A percentile compares a stretch with the other conserved stretches of the same genome.
phyloP scores from a whole-genome alignment of 208 protist genomes.

The Phytomonas sp. region DNA sequence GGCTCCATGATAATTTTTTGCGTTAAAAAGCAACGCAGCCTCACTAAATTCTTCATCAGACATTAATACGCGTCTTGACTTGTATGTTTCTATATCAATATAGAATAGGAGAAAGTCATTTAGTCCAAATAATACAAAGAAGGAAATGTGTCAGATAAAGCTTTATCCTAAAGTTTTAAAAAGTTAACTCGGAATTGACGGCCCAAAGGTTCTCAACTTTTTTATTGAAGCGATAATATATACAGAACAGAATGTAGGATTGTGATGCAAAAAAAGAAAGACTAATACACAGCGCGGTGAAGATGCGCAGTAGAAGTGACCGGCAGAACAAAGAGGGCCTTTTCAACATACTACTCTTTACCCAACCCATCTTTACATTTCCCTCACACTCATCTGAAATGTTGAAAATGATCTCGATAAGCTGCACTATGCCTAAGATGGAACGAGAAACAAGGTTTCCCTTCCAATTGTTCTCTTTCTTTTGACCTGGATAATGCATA shows the following conservation, averaged over 20 bases:
- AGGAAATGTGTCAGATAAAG: background rate
- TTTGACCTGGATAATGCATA: background rate
- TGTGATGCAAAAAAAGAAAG: background rate
- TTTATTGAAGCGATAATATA: background rate
- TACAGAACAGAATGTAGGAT: background rate
- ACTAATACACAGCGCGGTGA: background rate
- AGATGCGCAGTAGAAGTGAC: background rate
- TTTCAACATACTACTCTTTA: background rate
- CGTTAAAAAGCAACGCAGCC: conserved; percentile 39
- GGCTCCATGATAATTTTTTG: conserved; percentile 39
- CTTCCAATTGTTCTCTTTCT: background rate
- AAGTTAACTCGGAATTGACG: background rate
- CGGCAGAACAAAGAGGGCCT: background rate
- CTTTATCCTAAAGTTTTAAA: background rate
- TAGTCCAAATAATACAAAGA: conserved; percentile 6
- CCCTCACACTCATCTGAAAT: background rate
- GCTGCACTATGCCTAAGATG: background rate
- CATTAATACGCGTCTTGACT: conserved; percentile 12
- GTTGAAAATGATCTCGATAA: background rate
- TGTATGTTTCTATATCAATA: background rate
- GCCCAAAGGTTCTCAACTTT: background rate
- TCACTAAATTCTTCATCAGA: conserved; percentile 39
- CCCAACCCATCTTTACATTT: background rate
- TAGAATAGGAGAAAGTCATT: conserved; percentile 8
- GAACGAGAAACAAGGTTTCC: background rate